Evolutionary conservation across 176 grass and related monocot genomes (phyloP).

Genomic region (Triticum dicoccoides): DNA sequence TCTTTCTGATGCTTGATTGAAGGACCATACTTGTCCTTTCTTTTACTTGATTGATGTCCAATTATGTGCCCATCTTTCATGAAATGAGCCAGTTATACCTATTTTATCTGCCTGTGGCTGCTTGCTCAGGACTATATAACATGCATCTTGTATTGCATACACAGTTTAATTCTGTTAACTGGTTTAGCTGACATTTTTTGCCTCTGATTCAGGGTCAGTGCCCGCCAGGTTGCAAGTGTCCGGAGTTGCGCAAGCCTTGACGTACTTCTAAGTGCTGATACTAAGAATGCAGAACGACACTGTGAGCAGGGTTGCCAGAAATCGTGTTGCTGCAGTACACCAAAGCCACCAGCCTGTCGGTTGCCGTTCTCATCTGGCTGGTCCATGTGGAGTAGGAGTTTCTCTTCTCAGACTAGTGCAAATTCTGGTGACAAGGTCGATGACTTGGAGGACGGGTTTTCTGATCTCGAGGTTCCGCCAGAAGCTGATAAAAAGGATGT

Average conservation of each 20-base stretch:
- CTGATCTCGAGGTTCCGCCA: slow-evolving; percentile 63
- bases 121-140: background rate
- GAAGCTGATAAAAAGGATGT: slow-evolving; percentile 43
- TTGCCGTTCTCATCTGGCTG: slow-evolving; percentile 18
- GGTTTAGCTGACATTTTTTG: background rate
- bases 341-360: slow-evolving; percentile 28
- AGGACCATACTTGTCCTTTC: background rate
- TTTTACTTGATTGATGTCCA: background rate
- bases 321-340: slow-evolving; percentile 15
- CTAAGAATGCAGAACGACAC: slow-evolving; percentile 32
- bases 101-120: background rate
- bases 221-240: slow-evolving; percentile 15
- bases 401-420: slow-evolving; percentile 62
- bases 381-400: slow-evolving; percentile 40
- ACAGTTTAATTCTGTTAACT: background rate
- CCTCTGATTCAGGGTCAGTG: slow-evolving; percentile 29
- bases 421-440: slow-evolving; percentile 54
- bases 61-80: background rate
- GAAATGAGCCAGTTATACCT: background rate
- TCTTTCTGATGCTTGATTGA: background rate
- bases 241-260: slow-evolving; percentile 21
- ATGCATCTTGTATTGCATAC: background rate
- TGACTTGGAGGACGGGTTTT: slow-evolving; percentile 72
- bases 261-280: slow-evolving; percentile 13
- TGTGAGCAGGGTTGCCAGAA: slow-evolving; percentile 14